phyloP scores from a whole-genome alignment of 306 rosid species.

The Hylodesmum podocarpum region DNA sequence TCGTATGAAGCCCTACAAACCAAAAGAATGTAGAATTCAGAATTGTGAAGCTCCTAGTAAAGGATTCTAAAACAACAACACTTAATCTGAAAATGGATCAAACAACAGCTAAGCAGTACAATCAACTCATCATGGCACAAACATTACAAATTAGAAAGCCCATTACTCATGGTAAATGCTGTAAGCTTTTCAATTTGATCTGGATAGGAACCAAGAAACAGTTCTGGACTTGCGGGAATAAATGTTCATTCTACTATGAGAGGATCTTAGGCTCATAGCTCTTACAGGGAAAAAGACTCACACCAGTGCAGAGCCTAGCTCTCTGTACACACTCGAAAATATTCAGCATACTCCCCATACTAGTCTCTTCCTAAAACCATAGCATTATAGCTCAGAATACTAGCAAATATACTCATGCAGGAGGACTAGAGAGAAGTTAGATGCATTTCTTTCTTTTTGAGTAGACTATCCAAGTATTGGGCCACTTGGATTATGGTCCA shows the following conservation, averaged over 20 bases:
- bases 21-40: slow-evolving; percentile 16
- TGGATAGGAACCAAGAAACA: background rate
- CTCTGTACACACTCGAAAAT: background rate
- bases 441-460: background rate
- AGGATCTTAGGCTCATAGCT: background rate
- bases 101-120: background rate
- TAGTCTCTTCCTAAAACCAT: background rate
- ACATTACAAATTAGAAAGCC: background rate
- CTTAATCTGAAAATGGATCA: background rate
- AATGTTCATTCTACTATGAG: background rate
- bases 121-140: background rate
- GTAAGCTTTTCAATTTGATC: background rate
- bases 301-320: background rate
- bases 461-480: background rate
- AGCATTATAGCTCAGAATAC: background rate
- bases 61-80: background rate
- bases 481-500: background rate
- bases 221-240: background rate
- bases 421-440: background rate
- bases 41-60: background rate
- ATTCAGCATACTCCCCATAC: background rate
- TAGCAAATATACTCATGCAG: background rate
- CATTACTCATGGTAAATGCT: background rate
- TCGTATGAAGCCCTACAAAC: slow-evolving; percentile 76
- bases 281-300: background rate